Base-by-base conservation (phyloP, 2,329 filamentous ascomycete species). In the Curvularia eragrostidis region DNA sequence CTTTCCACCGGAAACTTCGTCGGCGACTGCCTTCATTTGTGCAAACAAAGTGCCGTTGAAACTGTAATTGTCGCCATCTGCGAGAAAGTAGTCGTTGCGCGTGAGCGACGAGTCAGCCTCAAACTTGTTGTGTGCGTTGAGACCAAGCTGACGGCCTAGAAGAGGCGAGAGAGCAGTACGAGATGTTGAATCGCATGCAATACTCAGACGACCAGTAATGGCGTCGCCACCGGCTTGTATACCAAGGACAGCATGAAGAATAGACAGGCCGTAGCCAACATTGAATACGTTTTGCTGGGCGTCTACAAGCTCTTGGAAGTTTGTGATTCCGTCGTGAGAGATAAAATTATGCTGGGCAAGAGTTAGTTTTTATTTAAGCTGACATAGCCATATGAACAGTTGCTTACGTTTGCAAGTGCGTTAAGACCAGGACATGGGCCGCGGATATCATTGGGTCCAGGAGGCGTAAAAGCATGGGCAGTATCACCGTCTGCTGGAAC, bases 221-320 rank as follows among this genome's bases (percentile, higher is more conserved):
- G 77, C 48, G 53, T 81, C 79, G 19, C 79, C 79, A 48, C 79
- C 78, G 4, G 76, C 62, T 12, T 69, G 69, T 5, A 81, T 70
- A 51, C 77, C 78, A 7, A 79, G 72, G 7, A 73, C 65, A 3
- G 79, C 78, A 10, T 81, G 72, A 12, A 79, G 63, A 26, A 70
- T 68, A 8, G 79, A 75, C 23, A 80, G 69, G 56, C 80, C 78
- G 49, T 77, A 80, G 47, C 72, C 77, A 21, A 81, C 75, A 36
- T 81, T 81, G 70, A 80, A 81, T 24, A 81, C 56, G 48, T 81
- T 80, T 63, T 81, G 78, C 46, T 80, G 77, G 30, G 78, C 78
- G 58, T 79, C 77, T 46, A 81, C 77, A n/a, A 81, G 72, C 63
- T 81, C 78, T 42, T 69, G 73, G 70, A 75, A 79, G 26, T 70